Evolutionary conservation across 2,329 filamentous ascomycete genomes (phyloP), one percentile per base, ranked within the genome.

Genomic region (Dothideomycetes sp.): DNA sequence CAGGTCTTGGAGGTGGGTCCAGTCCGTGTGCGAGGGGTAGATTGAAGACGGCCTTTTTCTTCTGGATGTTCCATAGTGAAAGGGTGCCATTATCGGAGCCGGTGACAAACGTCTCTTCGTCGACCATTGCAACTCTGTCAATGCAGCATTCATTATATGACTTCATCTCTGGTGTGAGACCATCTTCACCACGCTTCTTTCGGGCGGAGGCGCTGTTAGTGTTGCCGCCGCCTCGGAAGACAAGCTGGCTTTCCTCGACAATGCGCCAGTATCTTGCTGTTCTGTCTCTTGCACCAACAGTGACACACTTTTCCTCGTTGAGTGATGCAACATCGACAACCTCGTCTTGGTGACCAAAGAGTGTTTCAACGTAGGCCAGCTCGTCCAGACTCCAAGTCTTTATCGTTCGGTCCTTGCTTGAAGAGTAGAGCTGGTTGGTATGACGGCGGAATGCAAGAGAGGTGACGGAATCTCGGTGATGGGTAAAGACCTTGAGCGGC

Each of bases 191-290:
- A 56, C 58, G 60, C 50, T 74, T 76, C 51, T 72, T 75, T 46
- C 72, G 51, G 54, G 18, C 70, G 67, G 27, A 52, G 48, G 34
- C 49, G 51, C 31, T 48, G 49, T 11, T 27, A 39, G 31, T 44
- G 19, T 52, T 53, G 36, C 79, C 82, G 46, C 87, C 86, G 42
- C 88, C 89, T 35, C 89, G 81, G 62, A 96, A 98, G 2, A 96
- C 88, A 5, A 98, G 75, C 58, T 98, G 91, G 2, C 83, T 85
- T 64, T 98, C 89, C 52, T 98, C 91, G 4, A 85, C 78, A 2
- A 98, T 88, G 62, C 95, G 95, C 91, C 91, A 98, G 50, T 94
- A 65, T 43, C 91, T 74, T 30, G 89, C 91, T 2, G 88, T 95
- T 42, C 89, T 79, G 59, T 98, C 91, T 48, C 91, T 74, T 4